Evolutionary conservation across 352 stramenopile genomes (phyloP).

Genomic region (Phytopythium oedochilum): DNA sequence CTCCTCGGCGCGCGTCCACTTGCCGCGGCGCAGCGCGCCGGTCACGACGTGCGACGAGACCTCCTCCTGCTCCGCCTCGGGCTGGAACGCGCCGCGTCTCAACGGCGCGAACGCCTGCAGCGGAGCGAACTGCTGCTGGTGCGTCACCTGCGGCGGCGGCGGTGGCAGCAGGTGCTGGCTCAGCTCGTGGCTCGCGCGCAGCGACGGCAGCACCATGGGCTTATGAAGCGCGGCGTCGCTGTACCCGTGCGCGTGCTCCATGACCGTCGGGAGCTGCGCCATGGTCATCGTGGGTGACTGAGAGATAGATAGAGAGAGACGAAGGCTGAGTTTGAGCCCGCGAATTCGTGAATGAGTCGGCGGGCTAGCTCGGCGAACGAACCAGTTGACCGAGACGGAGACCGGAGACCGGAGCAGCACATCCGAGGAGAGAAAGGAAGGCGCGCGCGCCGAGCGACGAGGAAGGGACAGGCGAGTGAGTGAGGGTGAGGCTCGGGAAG

Average conservation of each 20-base stretch:
- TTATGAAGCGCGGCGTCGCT: constrained; percentile 5
- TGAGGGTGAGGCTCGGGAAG: too few relatives aligned
- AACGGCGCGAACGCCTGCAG: constrained; percentile 4
- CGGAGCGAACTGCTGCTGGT: constrained; percentile 11
- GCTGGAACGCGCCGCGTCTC: neutral
- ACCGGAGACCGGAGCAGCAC: too few relatives aligned
- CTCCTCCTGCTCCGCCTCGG: neutral
- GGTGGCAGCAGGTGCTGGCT: constrained; percentile 22
- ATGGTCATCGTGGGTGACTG: constrained; percentile 16
- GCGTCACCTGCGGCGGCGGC: constrained; percentile 6
- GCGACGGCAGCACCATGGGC: constrained; percentile 18
- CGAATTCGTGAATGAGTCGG: neutral
- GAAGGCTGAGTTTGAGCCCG: too few relatives aligned
- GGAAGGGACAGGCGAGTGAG: neutral
- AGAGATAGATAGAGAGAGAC: too few relatives aligned
- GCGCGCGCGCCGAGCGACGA: neutral
- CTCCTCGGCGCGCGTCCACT: constrained; percentile 68
- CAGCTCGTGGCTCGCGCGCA: constrained; percentile 17
- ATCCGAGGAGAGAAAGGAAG: neutral
- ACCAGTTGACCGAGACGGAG: too few relatives aligned
- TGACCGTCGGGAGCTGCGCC: constrained; percentile 25
- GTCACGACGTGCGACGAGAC: constrained; percentile 14
- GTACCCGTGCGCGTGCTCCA: neutral
- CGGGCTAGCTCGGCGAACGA: too few relatives aligned
- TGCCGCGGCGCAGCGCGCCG: constrained; percentile 51